Percentiles rank a stretch among this genome's conserved stretches.
Conservation (phyloP, 176 grass and related monocot genomes). For the Avena sativa region DNA sequence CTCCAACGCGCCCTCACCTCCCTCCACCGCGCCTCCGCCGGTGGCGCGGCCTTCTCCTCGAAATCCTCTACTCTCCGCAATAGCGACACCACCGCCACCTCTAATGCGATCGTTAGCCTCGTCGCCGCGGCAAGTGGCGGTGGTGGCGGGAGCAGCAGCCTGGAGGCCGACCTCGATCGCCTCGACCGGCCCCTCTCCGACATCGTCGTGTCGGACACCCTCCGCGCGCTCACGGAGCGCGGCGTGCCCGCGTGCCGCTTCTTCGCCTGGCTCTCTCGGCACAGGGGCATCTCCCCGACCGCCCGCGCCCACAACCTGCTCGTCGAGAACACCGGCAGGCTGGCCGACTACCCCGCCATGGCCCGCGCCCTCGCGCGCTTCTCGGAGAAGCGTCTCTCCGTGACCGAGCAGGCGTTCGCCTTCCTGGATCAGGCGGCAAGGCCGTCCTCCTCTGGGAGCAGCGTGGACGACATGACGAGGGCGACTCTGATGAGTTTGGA, state of each 20-base stretch:
- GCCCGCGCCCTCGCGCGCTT: conserved; percentile 52
- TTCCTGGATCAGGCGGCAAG: conserved; percentile 44
- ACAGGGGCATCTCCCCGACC: conserved; percentile 43
- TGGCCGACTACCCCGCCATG: conserved; percentile 67
- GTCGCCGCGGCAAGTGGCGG: conserved; percentile 43
- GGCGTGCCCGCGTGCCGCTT: conserved; percentile 56
- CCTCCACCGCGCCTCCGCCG: background rate
- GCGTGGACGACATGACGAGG: conserved; percentile 25
- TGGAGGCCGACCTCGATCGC: conserved; percentile 59
- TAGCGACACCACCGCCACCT: background rate
- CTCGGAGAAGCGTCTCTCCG: conserved; percentile 42
- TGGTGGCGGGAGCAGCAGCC: conserved; percentile 32
- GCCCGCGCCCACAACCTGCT: conserved; percentile 68
- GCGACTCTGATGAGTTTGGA: conserved; percentile 44
- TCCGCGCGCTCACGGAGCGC: conserved; percentile 57
- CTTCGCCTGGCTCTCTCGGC: conserved; percentile 63
- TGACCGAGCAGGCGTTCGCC: conserved; percentile 68
- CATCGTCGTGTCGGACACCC: conserved; percentile 36
- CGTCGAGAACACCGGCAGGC: conserved; percentile 67
- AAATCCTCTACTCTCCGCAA: background rate
- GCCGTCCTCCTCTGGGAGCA: background rate
- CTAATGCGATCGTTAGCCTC: conserved; percentile 45
- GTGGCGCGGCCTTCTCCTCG: conserved; percentile 40
- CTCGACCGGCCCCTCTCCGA: conserved; percentile 48
- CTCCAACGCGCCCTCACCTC: background rate